A percentile compares a stretch with the other conserved stretches of the same genome.
phyloP scores from a whole-genome alignment of 192 early-diverging fungal species.

The Mortierella alpina region DNA sequence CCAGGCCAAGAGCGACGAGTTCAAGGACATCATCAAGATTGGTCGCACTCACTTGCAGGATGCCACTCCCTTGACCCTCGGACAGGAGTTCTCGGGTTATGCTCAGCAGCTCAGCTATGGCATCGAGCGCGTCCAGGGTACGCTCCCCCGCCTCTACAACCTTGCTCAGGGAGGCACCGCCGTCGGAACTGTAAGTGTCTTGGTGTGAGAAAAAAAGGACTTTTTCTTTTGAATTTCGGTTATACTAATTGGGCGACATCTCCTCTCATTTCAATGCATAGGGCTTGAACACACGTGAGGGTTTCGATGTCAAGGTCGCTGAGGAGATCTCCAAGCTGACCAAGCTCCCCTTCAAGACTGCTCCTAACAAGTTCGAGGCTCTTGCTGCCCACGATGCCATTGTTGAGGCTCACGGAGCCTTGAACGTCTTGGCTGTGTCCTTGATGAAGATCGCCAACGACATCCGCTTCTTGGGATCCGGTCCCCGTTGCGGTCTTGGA shows the following conservation, averaged over 20 bases:
- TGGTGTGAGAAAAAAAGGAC: too few species aligned
- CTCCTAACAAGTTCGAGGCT: constrained; percentile 99
- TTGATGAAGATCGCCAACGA: constrained; percentile 99
- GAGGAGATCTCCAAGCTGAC: constrained; percentile 89
- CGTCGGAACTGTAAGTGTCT: constrained; percentile 82
- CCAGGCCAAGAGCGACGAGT: constrained; percentile 80
- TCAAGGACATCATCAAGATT: constrained; percentile 97
- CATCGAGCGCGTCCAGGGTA: constrained; percentile 86
- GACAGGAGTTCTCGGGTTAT: constrained; percentile 99
- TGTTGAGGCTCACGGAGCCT: constrained; percentile 93
- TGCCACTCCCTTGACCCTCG: constrained; percentile 96
- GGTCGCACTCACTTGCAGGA: constrained; percentile 99
- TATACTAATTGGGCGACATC: not conserved
- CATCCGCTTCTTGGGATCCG: constrained; percentile 88
- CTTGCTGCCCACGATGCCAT: constrained; percentile 98
- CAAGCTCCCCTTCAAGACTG: constrained; percentile 90
- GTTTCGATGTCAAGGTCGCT: constrained; percentile 93
- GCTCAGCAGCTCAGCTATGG: constrained; percentile 90
- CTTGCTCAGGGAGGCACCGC: constrained; percentile 98
- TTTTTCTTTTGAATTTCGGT: not conserved
- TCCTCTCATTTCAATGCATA: constrained; percentile 17
- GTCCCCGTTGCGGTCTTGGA: constrained; percentile 97
- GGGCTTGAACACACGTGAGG: constrained; percentile 94
- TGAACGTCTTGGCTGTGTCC: constrained; percentile 95
- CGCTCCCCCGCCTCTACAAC: constrained; percentile 89